Base-by-base conservation (phyloP, 2,329 filamentous ascomycete species). In the Fonsecaea pedrosoi region DNA sequence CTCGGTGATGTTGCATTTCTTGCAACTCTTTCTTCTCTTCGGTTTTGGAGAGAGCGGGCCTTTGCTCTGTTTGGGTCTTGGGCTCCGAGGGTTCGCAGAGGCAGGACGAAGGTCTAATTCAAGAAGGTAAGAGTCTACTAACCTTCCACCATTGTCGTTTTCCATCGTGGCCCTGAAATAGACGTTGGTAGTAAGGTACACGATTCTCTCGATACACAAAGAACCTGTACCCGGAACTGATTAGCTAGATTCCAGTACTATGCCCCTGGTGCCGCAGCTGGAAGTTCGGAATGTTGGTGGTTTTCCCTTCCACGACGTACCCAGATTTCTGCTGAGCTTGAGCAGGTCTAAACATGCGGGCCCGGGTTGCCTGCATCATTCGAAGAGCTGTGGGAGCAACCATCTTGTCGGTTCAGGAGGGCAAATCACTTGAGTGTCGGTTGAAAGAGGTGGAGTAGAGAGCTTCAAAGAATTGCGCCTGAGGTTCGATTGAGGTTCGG, bases 101-200 rank as follows among this genome's bases (percentile, higher is more conserved):
- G 25, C 8, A 60, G 32, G 45, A 30, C 35, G 18, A 32, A 50
- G 13, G 18, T 30, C 18, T 25, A 9, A 25, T 50, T 50, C 54
- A 37, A 38, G 30, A 53, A 35, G 10, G n/a, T 56, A 21, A 67
- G 58, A 58, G 48, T 42, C 48, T 30, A 84, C 86, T 79, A 75
- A 90, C 88, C 87, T 90, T 89, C 77, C 84, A 81, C 88, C 88
- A 90, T 77, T 87, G 84, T 78, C 88, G 83, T 76, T 88, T 79
- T 74, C 88, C 87, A 77, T 90, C 88, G 77, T 89, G 81, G 70
- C 81, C 83, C 81, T 90, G 88, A 82, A 87, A 88, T 57, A 89
- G 82, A 73, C 86, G 83, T 81, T 90, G 88, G 82, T 89, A 90
- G 73, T 86, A 80, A 61, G 88, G 86, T 71, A 90, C 89, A 74